Percentiles rank a stretch among this genome's conserved stretches.
Conservation (phyloP, 495 filamentous ascomycete genomes). For the Penicillium herquei region DNA sequence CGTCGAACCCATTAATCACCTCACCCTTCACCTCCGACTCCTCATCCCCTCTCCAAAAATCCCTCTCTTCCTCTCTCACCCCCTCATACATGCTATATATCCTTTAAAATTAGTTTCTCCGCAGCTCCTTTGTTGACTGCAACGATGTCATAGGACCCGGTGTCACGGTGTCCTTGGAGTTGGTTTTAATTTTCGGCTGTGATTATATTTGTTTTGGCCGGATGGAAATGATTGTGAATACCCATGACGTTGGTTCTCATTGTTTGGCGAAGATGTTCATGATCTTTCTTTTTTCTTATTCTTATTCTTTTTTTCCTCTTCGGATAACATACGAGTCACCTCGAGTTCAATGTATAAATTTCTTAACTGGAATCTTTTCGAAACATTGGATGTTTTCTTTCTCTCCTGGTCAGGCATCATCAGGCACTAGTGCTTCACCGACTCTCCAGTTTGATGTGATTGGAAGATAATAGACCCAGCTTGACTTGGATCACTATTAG, state of each 20-base stretch:
- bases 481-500: background rate
- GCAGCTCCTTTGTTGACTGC: constrained; percentile 8
- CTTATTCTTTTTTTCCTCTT: constrained; percentile 15
- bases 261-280: constrained; percentile 30
- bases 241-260: constrained; percentile 33
- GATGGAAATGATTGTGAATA: constrained; percentile 35
- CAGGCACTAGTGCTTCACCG: constrained; percentile 7
- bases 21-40: background rate
- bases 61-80: constrained; percentile 10
- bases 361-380: constrained; percentile 3
- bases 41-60: background rate
- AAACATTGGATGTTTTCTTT: background rate
- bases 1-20: constrained; percentile 42
- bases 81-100: constrained; percentile 14
- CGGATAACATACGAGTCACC: constrained; percentile 24
- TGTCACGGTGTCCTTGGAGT: constrained; percentile 21
- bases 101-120: constrained; percentile 23
- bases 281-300: constrained; percentile 13
- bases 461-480: background rate
- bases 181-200: constrained; percentile 15
- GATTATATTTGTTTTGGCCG: constrained; percentile 21
- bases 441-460: background rate
- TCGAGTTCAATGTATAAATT: constrained; percentile 11
- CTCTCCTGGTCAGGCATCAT: constrained; percentile 4
- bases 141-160: constrained; percentile 21